Evolutionary conservation across 2,329 filamentous ascomycete species (phyloP).

Genomic region (Penicillium decumbens): DNA sequence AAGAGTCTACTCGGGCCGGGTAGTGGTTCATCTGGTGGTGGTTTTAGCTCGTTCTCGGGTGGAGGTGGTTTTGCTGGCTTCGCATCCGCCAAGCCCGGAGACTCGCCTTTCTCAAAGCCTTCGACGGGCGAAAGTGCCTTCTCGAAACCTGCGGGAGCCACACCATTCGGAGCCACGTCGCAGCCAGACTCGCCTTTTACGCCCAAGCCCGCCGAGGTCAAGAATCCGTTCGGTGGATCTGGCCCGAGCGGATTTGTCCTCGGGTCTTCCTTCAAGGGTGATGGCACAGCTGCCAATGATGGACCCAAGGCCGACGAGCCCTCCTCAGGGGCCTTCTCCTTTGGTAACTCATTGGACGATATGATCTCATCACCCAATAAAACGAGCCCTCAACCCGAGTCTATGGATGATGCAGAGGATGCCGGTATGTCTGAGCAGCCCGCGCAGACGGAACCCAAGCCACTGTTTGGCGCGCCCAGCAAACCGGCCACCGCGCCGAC

Average conservation of each 20-base stretch:
- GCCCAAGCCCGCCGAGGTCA: conserved; percentile 24
- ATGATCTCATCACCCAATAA: conserved; percentile 37
- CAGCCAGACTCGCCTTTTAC: conserved; percentile 26
- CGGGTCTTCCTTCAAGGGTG: conserved; percentile 44
- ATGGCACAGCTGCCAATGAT: conserved; percentile 40
- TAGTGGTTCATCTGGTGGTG: conserved; percentile 22
- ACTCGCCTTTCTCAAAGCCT: conserved; percentile 15
- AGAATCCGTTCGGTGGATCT: conserved; percentile 26
- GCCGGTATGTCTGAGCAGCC: conserved; percentile 18
- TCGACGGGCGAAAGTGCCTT: conserved; percentile 17
- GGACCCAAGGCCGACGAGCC: conserved; percentile 36
- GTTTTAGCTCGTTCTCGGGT: conserved; percentile 35
- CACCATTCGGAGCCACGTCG: conserved; percentile 27
- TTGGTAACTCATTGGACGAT: conserved; percentile 39
- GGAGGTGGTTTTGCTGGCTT: conserved; percentile 29
- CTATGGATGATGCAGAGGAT: conserved; percentile 38
- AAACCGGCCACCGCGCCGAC: not conserved
- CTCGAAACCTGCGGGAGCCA: conserved; percentile 13
- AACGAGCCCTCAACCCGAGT: conserved; percentile 31
- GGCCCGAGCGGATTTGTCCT: conserved; percentile 37
- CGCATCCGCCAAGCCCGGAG: conserved; percentile 20
- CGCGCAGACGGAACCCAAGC: conserved; percentile 16
- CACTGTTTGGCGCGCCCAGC: conserved; percentile 1
- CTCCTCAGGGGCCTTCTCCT: conserved; percentile 34
- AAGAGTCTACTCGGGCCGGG: conserved; percentile 25